Evolutionary conservation across 2,329 filamentous ascomycete species (phyloP).

Genomic region (Aaosphaeria pasadenensis): DNA sequence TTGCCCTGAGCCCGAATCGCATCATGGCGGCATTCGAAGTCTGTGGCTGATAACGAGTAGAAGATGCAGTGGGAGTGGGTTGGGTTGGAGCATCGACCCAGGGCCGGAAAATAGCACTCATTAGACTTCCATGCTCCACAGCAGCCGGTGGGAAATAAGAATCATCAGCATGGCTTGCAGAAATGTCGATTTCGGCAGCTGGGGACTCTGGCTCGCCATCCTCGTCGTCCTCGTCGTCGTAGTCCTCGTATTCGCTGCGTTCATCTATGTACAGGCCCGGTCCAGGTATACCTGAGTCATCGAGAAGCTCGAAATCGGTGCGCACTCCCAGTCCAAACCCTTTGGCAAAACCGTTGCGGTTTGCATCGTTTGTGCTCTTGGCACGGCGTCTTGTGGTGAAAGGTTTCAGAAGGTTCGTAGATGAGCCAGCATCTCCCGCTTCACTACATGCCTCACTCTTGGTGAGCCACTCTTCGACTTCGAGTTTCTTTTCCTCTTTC

Average conservation of each 20-base stretch:
- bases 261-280: conserved; percentile 47
- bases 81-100: conserved; percentile 49
- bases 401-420: conserved; percentile 23
- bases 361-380: conserved; percentile 44
- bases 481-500: conserved; percentile 50
- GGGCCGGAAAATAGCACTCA: conserved; percentile 34
- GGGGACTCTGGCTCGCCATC: conserved; percentile 30
- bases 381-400: conserved; percentile 42
- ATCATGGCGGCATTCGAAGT: conserved; percentile 56
- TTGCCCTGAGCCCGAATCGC: conserved; percentile 48
- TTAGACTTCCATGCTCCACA: conserved; percentile 14
- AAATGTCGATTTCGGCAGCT: conserved; percentile 30
- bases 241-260: conserved; percentile 35
- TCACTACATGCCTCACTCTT: conserved; percentile 47
- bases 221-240: conserved; percentile 33
- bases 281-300: conserved; percentile 47
- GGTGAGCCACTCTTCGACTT: conserved; percentile 54
- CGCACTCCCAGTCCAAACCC: conserved; percentile 31
- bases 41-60: conserved; percentile 45
- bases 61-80: conserved; percentile 16
- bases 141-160: conserved; percentile 29
- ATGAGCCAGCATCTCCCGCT: conserved; percentile 38
- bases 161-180: conserved; percentile 18
- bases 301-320: conserved; percentile 26
- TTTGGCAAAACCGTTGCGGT: conserved; percentile 16